Conservation (phyloP, 257 asterid species). For the Penstemon davidsonii region DNA sequence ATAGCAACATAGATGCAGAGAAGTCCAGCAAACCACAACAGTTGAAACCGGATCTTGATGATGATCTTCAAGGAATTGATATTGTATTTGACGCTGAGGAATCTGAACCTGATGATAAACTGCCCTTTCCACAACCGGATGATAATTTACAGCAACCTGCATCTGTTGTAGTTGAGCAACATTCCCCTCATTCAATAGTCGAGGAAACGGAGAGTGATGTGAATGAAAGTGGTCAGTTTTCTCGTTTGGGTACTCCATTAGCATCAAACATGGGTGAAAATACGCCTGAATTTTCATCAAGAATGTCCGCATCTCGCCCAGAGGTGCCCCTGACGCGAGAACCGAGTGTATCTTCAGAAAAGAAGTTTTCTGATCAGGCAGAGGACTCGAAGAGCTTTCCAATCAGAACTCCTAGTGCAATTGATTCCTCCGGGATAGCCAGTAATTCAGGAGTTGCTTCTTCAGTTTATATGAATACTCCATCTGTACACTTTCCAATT, state of each 20-base stretch:
- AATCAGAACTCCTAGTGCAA: constrained; percentile 34
- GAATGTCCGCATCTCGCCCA: constrained; percentile 75
- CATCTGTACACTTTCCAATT: constrained; percentile 42
- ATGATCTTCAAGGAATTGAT: constrained; percentile 95
- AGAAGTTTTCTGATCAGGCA: constrained; percentile 58
- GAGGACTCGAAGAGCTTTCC: constrained; percentile 52
- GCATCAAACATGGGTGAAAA: constrained; percentile 62
- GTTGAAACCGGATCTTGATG: constrained; percentile 82
- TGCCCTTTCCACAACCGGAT: constrained; percentile 81
- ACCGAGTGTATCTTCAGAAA: constrained; percentile 71
- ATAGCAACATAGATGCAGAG: constrained; percentile 50
- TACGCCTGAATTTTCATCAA: constrained; percentile 67
- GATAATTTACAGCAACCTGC: constrained; percentile 63
- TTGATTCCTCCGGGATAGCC: constrained; percentile 49
- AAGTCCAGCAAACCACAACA: constrained; percentile 57
- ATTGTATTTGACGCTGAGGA: constrained; percentile 97
- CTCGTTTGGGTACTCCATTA: constrained; percentile 51
- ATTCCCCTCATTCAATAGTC: constrained; percentile 82
- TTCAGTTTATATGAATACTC: constrained; percentile 42
- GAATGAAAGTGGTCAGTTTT: constrained; percentile 56
- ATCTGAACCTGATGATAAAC: constrained; percentile 78
- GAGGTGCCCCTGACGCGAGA: constrained; percentile 55
- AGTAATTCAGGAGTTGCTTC: constrained; percentile 45
- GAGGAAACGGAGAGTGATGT: constrained; percentile 84
- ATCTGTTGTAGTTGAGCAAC: constrained; percentile 53